These are phyloP conservation scores for Alternaria brassicae DNA, from an alignment of 2,329 filamentous ascomycete species.

Conservation along the genomic window DNA sequence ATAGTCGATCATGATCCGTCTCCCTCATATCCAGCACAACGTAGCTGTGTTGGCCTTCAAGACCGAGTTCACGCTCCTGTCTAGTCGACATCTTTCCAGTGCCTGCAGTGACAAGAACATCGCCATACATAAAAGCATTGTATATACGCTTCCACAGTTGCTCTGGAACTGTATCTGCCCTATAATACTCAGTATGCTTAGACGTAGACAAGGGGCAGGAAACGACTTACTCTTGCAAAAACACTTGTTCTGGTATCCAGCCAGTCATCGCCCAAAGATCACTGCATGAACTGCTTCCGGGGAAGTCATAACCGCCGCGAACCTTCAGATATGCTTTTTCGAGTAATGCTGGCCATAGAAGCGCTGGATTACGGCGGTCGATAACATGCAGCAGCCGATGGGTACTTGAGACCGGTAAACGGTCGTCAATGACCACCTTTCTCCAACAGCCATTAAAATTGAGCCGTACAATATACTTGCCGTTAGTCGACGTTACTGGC, in stretches of 20 bases:
- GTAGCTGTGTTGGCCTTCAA: constrained; percentile 93
- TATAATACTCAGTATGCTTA: constrained; percentile 41
- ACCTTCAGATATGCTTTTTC: constrained; percentile 98
- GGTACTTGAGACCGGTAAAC: constrained; percentile 78
- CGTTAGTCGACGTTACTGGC: constrained; percentile 74
- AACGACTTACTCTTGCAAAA: constrained; percentile 71
- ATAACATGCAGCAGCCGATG: constrained; percentile 83
- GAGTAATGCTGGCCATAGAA: constrained; percentile 89
- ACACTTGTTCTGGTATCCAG: constrained; percentile 96
- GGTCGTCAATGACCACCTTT: constrained; percentile 86
- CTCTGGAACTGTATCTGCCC: constrained; percentile 78
- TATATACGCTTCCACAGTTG: constrained; percentile 80
- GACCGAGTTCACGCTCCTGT: constrained; percentile 80
- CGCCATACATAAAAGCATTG: constrained; percentile 74
- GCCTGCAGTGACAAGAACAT: constrained; percentile 88
- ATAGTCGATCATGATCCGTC: constrained; percentile 65
- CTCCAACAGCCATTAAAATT: constrained; percentile 96
- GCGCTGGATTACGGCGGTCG: constrained; percentile 79
- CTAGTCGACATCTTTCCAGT: constrained; percentile 80
- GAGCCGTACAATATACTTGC: constrained; percentile 90
- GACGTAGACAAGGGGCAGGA: not conserved
- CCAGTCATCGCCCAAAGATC: constrained; percentile 92
- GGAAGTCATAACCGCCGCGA: constrained; percentile 94
- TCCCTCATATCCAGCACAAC: constrained; percentile 83
- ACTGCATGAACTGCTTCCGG: constrained; percentile 94